phyloP scores from a whole-genome alignment of 2,329 filamentous ascomycete genomes.

The Cryphonectria radicalis region DNA sequence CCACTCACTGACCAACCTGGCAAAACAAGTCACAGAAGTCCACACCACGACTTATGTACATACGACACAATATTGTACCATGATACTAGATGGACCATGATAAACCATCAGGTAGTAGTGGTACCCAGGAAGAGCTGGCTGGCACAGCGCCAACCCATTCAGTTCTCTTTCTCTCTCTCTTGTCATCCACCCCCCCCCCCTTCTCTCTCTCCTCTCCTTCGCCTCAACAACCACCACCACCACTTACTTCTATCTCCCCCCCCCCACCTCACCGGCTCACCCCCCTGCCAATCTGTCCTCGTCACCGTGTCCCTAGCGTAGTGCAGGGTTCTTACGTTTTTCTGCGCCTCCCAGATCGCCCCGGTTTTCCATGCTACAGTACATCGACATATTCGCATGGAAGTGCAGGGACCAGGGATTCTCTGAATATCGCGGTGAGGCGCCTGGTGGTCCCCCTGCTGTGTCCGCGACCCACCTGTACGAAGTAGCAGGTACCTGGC shows the following conservation, averaged over 20 bases:
- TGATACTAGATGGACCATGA: neutral
- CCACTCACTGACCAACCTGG: neutral
- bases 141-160: neutral
- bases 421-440: conserved; percentile 25
- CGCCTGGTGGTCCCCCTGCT: conserved; percentile 18
- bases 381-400: conserved; percentile 28
- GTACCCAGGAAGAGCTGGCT: neutral
- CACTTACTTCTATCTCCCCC: neutral
- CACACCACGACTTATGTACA: neutral
- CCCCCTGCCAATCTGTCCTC: conserved; percentile 28
- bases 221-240: neutral
- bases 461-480: conserved; percentile 6
- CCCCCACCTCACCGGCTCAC: conserved; percentile 20
- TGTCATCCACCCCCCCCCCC: too few species aligned
- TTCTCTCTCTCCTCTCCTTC: too few species aligned
- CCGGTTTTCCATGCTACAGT: conserved; percentile 25
- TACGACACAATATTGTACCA: neutral
- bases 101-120: neutral
- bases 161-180: neutral
- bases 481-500: neutral
- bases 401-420: conserved; percentile 23
- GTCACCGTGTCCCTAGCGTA: conserved; percentile 26
- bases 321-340: conserved; percentile 24
- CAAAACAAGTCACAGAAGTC: neutral
- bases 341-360: conserved; percentile 30